These are phyloP conservation scores for Yamadazyma sp. DNA, from an alignment of 805 yeast species.

Conservation along the genomic window DNA sequence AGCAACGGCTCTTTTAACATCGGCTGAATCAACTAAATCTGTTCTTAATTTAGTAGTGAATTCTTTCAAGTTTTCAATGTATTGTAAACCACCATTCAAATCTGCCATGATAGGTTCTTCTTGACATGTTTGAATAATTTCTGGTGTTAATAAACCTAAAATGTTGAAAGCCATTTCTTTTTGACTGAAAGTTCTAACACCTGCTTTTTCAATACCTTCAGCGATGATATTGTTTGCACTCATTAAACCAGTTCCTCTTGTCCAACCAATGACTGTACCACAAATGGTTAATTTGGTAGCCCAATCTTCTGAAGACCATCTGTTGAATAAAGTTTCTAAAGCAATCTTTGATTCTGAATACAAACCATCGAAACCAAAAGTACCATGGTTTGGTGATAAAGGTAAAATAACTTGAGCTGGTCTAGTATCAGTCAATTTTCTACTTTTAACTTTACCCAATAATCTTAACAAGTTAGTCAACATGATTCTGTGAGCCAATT, in stretches of 20 bases:
- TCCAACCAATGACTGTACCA: constrained; percentile 99
- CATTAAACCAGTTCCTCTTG: constrained; percentile 99
- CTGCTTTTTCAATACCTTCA: constrained; percentile 92
- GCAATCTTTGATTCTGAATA: constrained; percentile 97
- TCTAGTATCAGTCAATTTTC: constrained; percentile 85
- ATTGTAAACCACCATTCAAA: constrained; percentile 97
- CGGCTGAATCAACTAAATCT: constrained; percentile 76
- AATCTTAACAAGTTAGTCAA: constrained; percentile 90
- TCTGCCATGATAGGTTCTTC: constrained; percentile 96
- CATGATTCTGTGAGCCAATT: constrained; percentile 98
- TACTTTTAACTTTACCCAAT: constrained; percentile 84
- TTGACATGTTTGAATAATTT: constrained; percentile 83
- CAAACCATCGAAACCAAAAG: constrained; percentile 97
- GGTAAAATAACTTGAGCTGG: constrained; percentile 98
- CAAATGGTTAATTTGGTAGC: constrained; percentile 88
- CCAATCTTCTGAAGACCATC: constrained; percentile 99
- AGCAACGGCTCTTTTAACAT: constrained; percentile 91
- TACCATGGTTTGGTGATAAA: constrained; percentile 98
- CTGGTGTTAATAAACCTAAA: constrained; percentile 88
- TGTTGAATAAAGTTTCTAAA: constrained; percentile 93
- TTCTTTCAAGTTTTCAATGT: constrained; percentile 86
- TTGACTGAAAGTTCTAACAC: constrained; percentile 98
- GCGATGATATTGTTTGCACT: constrained; percentile 95
- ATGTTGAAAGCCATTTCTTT: constrained; percentile 99
- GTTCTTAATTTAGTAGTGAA: constrained; percentile 77